A percentile compares a stretch with the other conserved stretches of the same genome.
Evolutionary conservation across 495 filamentous ascomycete genomes (phyloP).

Genomic region (Trichoderma orchidacearum): DNA sequence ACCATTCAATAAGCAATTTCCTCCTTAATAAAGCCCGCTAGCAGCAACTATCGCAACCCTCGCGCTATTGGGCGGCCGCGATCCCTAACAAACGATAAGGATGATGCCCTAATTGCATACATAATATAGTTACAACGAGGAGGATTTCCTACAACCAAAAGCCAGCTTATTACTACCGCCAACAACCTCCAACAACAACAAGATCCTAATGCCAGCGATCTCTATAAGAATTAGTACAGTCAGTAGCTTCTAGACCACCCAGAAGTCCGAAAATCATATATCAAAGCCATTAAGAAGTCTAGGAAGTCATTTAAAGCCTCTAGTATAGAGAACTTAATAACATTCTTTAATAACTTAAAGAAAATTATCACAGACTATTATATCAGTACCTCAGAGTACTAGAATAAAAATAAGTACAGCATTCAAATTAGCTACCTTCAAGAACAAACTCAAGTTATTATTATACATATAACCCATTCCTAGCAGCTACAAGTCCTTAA

Average conservation of each 20-base stretch:
- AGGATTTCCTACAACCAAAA: not conserved
- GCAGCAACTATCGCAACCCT: too few species aligned
- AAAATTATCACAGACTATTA: not conserved
- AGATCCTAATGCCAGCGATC: not conserved
- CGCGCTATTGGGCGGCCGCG: not conserved
- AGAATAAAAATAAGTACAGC: not conserved
- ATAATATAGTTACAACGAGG: not conserved
- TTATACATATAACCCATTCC: not conserved
- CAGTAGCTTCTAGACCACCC: not conserved
- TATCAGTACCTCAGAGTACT: not conserved
- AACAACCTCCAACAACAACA: not conserved
- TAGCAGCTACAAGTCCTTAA: not conserved
- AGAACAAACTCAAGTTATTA: not conserved
- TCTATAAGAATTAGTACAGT: not conserved
- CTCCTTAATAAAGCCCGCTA: not conserved
- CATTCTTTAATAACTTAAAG: not conserved
- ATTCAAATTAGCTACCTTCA: not conserved
- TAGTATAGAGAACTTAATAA: not conserved
- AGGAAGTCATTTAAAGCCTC: not conserved
- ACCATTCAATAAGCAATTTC: not conserved
- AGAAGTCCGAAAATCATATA: not conserved
- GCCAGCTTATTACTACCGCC: not conserved
- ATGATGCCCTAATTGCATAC: not conserved
- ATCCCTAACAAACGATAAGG: not conserved
- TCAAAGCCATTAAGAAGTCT: not conserved